Conservation (phyloP, 306 rosid genomes). For the Mimosa bimucronata region DNA sequence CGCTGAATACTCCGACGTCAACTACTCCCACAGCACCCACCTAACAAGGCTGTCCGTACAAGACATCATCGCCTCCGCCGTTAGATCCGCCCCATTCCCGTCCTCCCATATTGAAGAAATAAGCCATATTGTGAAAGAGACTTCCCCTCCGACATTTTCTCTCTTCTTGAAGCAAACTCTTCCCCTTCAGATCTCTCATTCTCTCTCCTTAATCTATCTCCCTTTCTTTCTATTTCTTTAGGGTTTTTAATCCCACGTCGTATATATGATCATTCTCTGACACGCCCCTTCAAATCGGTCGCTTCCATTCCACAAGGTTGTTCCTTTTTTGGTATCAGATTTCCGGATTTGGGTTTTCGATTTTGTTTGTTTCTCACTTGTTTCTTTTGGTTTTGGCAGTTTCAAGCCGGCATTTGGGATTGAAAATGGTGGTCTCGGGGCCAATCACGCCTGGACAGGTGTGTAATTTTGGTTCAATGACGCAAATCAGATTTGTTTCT, state of each 20-base stretch:
- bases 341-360: slow-evolving; percentile 31
- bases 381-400: slow-evolving; percentile 39
- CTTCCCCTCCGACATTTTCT: slow-evolving; percentile 81
- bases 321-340: slow-evolving; percentile 21
- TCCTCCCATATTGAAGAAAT: too few species aligned
- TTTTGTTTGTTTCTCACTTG: slow-evolving; percentile 9
- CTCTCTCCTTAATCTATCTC: slow-evolving; percentile 26
- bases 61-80: too few species aligned
- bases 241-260: too few species aligned
- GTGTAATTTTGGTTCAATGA: slow-evolving; percentile 14
- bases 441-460: slow-evolving; percentile 89
- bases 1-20: too few species aligned
- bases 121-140: slow-evolving; percentile 60
- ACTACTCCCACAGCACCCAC: too few species aligned
- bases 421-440: slow-evolving; percentile 68
- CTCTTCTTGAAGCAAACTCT: slow-evolving; percentile 77
- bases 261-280: slow-evolving; percentile 50
- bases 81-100: too few species aligned
- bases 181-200: slow-evolving; percentile 43
- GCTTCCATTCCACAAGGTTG: slow-evolving; percentile 40
- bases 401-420: slow-evolving; percentile 49
- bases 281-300: slow-evolving; percentile 35
- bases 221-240: slow-evolving; percentile 26
- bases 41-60: too few species aligned
- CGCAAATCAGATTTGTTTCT: neutral